phyloP scores from a whole-genome alignment of 306 rosid genomes.

The Dryas octopetala region DNA sequence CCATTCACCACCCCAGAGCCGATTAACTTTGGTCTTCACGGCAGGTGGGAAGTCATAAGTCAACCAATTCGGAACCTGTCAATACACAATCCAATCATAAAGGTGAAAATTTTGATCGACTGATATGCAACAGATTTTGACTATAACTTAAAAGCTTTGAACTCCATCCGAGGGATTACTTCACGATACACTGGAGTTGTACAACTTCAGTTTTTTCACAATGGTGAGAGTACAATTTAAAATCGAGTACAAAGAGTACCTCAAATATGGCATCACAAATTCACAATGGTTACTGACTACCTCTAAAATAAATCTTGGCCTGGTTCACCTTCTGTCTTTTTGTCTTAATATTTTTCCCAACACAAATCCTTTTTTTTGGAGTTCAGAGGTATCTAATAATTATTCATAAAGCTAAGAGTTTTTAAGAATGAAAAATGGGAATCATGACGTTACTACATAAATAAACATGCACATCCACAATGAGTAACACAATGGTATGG shows the following conservation, averaged over 20 bases:
- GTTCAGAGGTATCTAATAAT: neutral
- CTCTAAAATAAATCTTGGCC: neutral
- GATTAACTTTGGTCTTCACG: conserved; percentile 91
- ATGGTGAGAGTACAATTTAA: neutral
- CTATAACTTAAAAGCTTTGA: neutral
- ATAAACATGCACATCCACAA: neutral
- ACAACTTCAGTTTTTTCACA: neutral
- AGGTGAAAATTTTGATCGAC: neutral
- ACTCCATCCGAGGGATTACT: neutral
- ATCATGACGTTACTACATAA: neutral
- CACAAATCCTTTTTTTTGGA: neutral
- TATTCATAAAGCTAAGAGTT: conserved; percentile 1
- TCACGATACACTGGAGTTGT: neutral
- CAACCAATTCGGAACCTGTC: conserved; percentile 87
- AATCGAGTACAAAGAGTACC: neutral
- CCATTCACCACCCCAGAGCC: conserved; percentile 99
- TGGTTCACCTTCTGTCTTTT: conserved; percentile 3
- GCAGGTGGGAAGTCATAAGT: conserved; percentile 95
- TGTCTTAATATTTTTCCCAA: neutral
- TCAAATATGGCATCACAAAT: neutral
- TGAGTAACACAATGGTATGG: neutral
- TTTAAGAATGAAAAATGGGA: neutral
- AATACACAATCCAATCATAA: conserved; percentile 31
- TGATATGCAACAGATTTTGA: neutral
- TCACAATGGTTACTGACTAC: neutral